phyloP scores from a whole-genome alignment of 768 basidiomycete species.

The Mycena galopus region DNA sequence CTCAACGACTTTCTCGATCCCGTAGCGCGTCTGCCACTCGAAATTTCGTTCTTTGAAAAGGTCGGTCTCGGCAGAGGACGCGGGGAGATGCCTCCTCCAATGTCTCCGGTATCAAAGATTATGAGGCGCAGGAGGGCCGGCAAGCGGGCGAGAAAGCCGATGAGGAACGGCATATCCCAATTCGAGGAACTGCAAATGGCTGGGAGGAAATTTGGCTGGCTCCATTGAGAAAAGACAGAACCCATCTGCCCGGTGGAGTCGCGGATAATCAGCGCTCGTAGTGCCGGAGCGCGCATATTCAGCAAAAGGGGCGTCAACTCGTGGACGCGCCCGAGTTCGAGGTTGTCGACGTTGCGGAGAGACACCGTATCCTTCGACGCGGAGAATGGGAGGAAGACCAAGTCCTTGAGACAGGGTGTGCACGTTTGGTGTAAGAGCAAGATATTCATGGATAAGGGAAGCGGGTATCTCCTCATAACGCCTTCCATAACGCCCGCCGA shows the following conservation, averaged over 20 bases:
- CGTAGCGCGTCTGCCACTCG: too few relatives aligned
- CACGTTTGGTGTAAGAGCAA: slow-evolving; percentile 36
- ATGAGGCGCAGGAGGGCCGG: slow-evolving; percentile 45
- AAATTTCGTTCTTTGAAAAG: too few relatives aligned
- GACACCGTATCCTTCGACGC: slow-evolving; percentile 4
- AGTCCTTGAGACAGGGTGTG: slow-evolving; percentile 32
- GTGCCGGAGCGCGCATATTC: slow-evolving; percentile 38
- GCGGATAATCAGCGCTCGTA: slow-evolving; percentile 42
- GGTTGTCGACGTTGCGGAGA: slow-evolving; percentile 38
- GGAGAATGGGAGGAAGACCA: slow-evolving; percentile 21
- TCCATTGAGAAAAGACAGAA: slow-evolving; percentile 46
- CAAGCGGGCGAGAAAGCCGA: slow-evolving; percentile 46
- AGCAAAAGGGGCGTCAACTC: slow-evolving; percentile 39
- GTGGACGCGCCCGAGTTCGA: slow-evolving; percentile 36
- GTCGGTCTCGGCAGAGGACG: slow-evolving; percentile 33
- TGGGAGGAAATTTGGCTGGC: slow-evolving; percentile 40
- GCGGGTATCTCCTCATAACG: slow-evolving; percentile 16
- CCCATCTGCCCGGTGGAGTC: slow-evolving; percentile 28
- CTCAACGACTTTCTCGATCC: too few relatives aligned
- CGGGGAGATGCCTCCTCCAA: slow-evolving; percentile 24
- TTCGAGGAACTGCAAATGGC: slow-evolving; percentile 44
- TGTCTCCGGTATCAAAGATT: slow-evolving; percentile 34
- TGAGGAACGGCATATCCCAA: slow-evolving; percentile 46
- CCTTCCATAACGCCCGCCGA: not conserved
- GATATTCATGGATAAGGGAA: slow-evolving; percentile 12